Evolutionary conservation across 345 rosid genomes (phyloP).

Genomic region (Arabis hirsuta): DNA sequence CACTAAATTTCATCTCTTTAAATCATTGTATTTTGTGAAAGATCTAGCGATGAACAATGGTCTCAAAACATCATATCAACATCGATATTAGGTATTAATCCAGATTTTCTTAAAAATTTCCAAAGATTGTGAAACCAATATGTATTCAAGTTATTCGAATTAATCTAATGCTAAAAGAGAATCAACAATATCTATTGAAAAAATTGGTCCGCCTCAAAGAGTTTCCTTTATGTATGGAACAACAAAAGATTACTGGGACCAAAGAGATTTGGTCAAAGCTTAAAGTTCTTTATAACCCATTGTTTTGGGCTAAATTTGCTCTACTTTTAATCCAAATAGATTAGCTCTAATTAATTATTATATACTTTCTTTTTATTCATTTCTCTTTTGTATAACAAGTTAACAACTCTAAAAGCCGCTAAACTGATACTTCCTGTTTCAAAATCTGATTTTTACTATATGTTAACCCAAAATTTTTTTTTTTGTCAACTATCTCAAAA

Average conservation of each 20-base stretch:
- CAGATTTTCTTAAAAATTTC: neutral
- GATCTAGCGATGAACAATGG: neutral
- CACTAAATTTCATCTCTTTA: conserved; percentile 14
- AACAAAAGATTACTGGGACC: conserved; percentile 34
- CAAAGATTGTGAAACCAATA: neutral
- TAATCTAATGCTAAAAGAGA: neutral
- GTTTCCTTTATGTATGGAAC: conserved; percentile 31
- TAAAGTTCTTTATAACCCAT: conserved; percentile 20
- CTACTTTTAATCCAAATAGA: conserved; percentile 28
- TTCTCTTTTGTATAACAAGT: conserved; percentile 2
- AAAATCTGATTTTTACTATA: neutral
- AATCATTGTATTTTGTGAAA: conserved; percentile 8
- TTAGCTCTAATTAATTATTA: conserved; percentile 4
- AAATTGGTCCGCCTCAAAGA: conserved; percentile 8
- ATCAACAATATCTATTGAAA: too few species aligned
- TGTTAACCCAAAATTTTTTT: neutral
- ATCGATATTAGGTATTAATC: conserved; percentile 10
- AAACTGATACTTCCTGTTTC: neutral
- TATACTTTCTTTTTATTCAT: neutral
- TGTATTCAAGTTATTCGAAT: neutral
- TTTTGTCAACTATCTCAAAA: neutral
- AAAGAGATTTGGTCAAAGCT: conserved; percentile 37
- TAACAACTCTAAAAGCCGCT: conserved; percentile 5
- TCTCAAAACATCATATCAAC: conserved; percentile 9
- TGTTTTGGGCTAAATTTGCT: conserved; percentile 40